These are phyloP conservation scores for Obba rivulosa DNA, from an alignment of 768 basidiomycete genomes.

Conservation along the genomic window DNA sequence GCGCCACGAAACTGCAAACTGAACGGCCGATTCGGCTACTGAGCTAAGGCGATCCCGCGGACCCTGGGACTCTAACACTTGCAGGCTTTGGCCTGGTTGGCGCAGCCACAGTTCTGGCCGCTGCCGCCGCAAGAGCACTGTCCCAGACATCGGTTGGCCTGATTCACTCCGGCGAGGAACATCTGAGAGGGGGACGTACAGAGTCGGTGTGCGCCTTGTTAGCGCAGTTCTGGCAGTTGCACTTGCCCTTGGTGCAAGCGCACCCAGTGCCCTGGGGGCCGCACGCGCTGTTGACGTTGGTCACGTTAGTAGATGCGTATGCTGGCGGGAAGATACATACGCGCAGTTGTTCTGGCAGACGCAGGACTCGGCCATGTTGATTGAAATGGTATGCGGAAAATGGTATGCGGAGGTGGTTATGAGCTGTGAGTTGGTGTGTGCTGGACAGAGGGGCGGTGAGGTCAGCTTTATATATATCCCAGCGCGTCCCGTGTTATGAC, in stretches of 20 bases:
- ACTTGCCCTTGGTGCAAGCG: conserved; percentile 24
- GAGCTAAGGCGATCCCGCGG: too few relatives aligned
- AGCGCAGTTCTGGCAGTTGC: conserved; percentile 24
- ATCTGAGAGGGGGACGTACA: neutral
- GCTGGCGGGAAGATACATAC: conserved; percentile 12
- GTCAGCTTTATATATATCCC: too few relatives aligned
- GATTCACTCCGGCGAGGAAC: neutral
- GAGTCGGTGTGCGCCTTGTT: conserved; percentile 23
- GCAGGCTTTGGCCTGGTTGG: neutral
- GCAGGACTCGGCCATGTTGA: conserved; percentile 21
- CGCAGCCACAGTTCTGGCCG: conserved; percentile 2
- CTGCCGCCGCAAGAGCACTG: conserved; percentile 1
- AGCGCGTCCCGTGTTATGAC: too few relatives aligned
- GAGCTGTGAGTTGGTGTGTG: too few relatives aligned
- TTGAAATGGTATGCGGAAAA: neutral
- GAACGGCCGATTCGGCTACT: too few relatives aligned
- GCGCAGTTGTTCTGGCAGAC: conserved; percentile 25
- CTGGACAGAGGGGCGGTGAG: too few relatives aligned
- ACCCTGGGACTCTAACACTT: neutral
- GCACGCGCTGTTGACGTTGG: conserved; percentile 20
- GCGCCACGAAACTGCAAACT: too few relatives aligned
- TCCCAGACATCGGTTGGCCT: neutral
- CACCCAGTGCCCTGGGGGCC: conserved; percentile 27
- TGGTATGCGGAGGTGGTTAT: too few relatives aligned
- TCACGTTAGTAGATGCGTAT: neutral